Evolutionary conservation across 2,329 filamentous ascomycete genomes (phyloP), one percentile per base, ranked within the genome.

Genomic region (Nothopassalora personata): DNA sequence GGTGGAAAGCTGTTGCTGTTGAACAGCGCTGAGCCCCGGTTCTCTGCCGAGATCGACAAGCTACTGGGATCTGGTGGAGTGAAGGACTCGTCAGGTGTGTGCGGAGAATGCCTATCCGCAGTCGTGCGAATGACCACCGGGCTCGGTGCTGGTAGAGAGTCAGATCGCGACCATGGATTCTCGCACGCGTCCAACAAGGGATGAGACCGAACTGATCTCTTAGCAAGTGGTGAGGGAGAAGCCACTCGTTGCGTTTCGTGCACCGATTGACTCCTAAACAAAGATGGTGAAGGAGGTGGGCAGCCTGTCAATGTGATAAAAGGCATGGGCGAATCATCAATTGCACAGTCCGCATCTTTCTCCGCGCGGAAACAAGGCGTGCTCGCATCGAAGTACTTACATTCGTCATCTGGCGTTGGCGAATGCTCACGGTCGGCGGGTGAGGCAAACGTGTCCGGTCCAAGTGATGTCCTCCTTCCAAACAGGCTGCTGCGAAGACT

Each of bases 61-160:
- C 85, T 85, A 73, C 89, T 95, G 0, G 91, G 87, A 71, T 97
- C 92, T 6, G 88, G 86, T 28, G 89, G 88, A 28, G 86, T 80
- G 68, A 90, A 82, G 56, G 81, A 82, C 60, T 94, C 91, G 52
- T 85, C 84, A 0, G 93, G 93, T 0, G 93, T 97, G 59, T 84
- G 88, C 4, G 71, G 71, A 53, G 69, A 70, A 28, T 59, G 61
- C 60, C 68, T 67, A 28, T 65, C 65, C 33, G 50, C 60, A 33
- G 8, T 48, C 50, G 62, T 57, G 28, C 56, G 55, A 33, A 60
- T 60, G 1, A 39, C 57, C 54, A 58, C 50, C 5, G 60, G 58
- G 31, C 54, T 66, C 43, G 64, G 57, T 49, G 65, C 68, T 68
- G 64, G 43, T 55, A 64, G 48, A 60, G 58, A 60, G 49, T 62